Base-by-base conservation (phyloP, 225 moss, liverwort and hornwort species). In the Sphagnum contortum region DNA sequence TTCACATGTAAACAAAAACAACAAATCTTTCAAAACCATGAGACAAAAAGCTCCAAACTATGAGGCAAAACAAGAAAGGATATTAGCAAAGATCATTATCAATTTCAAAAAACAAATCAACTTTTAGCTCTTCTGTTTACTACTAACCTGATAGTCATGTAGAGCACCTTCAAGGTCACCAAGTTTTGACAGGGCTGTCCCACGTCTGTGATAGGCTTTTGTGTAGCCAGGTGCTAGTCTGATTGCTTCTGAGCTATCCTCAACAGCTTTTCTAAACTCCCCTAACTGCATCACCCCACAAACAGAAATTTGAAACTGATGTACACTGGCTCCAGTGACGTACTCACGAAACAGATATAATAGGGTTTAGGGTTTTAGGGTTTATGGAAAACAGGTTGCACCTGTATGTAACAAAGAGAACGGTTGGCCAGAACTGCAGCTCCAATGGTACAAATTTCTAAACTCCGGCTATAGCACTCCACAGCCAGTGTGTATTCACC, bases 381-480 rank as follows among this genome's bases (percentile, higher is more conserved):
- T 29, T 29, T 29, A 29, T 29, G 29, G 29, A 29, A 29, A 29
- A 29, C 29, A 29, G 29, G 29, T 29, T 29, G 29, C 29, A 81
- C 81, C 47, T 78, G 7, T 62, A 78, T 75, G 2, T 68, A 75
- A 48, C 82, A 78, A 61, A 78, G 75, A 45, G 82, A 75, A 61
- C 78, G 70, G 55, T 82, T 82, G 9, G 82, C 72, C 66, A 78
- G 68, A 57, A 82, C 73, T 5, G 6, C 4, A 55, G 75, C 82
- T 45, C 60, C 69, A 9, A 5, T 56, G 45, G 82, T 61, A 68
- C 44, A 0, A 8, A 48, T 57, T n/a, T 58, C 11, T 50, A 82
- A 64, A 55, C 82, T 82, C 49, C 58, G 67, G 52, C 54, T 69
- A 2, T 82, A 82, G 47, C 82, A 78, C 2, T 72, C 78, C 50